A percentile compares a stretch with the other conserved stretches of the same genome.
Conservation (phyloP, 768 basidiomycete species). For the Mycena vulgaris region DNA sequence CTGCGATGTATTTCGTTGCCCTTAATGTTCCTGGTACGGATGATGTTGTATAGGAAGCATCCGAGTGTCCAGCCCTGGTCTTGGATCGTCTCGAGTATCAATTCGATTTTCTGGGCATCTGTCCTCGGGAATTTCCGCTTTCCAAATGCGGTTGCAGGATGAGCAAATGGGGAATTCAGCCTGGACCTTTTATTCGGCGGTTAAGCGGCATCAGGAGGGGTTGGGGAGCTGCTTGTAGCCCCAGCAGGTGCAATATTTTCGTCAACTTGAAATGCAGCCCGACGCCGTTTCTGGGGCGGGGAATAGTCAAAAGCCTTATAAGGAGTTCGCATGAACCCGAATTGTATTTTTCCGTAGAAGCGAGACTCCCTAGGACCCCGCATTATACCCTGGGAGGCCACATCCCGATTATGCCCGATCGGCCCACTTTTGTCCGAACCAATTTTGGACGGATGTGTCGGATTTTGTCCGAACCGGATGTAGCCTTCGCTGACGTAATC, state of each 20-base stretch:
- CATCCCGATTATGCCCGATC: too few species aligned
- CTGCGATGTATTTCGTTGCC: not conserved
- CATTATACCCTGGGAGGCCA: too few species aligned
- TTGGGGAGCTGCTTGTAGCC: not conserved
- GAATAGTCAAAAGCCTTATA: not conserved
- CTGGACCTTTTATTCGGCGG: not conserved
- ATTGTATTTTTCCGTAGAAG: not conserved
- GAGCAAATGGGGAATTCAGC: not conserved
- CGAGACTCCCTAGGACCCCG: too few species aligned
- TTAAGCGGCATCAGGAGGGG: not conserved
- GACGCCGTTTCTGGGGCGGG: not conserved
- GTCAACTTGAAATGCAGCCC: not conserved
- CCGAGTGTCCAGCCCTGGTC: conserved; percentile 11
- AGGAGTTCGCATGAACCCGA: not conserved
- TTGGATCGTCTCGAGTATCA: conserved; percentile 2
- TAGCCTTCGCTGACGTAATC: too few species aligned
- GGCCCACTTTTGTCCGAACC: too few species aligned
- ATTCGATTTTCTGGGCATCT: conserved; percentile 15
- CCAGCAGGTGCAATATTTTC: not conserved
- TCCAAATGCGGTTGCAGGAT: too few species aligned
- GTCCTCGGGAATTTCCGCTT: conserved; percentile 7
- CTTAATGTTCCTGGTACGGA: not conserved
- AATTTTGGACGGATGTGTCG: too few species aligned
- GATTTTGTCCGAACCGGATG: too few species aligned
- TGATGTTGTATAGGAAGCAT: conserved; percentile 14